Conservation (phyloP, 2,329 filamentous ascomycete genomes). For the Clonostachys solani region DNA sequence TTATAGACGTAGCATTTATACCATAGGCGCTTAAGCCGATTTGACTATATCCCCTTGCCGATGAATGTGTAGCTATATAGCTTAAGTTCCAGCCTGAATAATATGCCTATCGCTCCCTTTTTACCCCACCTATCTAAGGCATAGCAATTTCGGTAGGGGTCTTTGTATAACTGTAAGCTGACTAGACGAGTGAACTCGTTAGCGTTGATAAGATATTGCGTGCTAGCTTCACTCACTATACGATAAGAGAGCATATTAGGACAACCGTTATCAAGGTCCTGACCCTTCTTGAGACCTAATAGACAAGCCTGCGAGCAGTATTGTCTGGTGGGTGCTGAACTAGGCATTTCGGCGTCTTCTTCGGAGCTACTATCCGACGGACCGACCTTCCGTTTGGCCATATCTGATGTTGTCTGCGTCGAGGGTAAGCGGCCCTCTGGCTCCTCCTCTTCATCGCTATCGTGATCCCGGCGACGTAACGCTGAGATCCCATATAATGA, state of each 20-base stretch:
- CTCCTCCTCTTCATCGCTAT: too few species aligned
- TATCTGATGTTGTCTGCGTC: too few species aligned
- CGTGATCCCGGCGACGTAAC: too few species aligned
- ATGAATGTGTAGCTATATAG: conserved; percentile 36
- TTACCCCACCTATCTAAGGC: conserved; percentile 12
- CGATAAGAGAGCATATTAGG: conserved; percentile 1
- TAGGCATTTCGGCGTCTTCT: not conserved
- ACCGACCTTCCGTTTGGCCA: too few species aligned
- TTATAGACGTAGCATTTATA: conserved; percentile 28
- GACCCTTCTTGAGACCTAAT: conserved; percentile 8
- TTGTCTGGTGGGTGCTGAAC: not conserved
- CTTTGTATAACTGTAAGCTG: not conserved
- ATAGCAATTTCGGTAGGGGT: not conserved
- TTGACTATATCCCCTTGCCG: conserved; percentile 27
- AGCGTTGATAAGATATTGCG: not conserved
- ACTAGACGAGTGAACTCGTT: not conserved
- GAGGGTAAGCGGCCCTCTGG: too few species aligned
- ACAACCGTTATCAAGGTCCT: conserved; percentile 6
- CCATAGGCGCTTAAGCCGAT: conserved; percentile 23
- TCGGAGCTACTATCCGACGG: not conserved
- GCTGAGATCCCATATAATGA: too few species aligned
- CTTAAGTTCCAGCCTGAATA: conserved; percentile 34
- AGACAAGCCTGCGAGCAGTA: conserved; percentile 8
- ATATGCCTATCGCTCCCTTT: conserved; percentile 25
- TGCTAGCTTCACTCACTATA: conserved; percentile 17